phyloP scores from a whole-genome alignment of 2,329 filamentous ascomycete species.

The Fusarium sp. region DNA sequence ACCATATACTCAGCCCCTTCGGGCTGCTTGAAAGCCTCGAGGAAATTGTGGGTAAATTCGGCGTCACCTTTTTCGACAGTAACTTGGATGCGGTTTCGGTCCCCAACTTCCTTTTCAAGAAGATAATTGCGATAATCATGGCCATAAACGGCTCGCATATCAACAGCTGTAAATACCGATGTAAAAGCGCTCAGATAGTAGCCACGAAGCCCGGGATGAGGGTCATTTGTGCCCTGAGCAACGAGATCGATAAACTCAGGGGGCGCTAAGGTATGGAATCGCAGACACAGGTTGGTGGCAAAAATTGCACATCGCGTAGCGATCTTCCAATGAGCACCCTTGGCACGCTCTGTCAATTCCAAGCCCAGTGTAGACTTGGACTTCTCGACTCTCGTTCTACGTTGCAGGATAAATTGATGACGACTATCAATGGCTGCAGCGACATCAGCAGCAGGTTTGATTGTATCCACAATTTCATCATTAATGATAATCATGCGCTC shows the following conservation, averaged over 20 bases:
- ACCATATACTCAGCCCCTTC: conserved; percentile 81
- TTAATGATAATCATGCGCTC: conserved; percentile 89
- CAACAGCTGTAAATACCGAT: conserved; percentile 81
- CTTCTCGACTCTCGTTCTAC: conserved; percentile 80
- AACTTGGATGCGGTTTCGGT: conserved; percentile 80
- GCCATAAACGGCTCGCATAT: conserved; percentile 84
- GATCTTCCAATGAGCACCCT: conserved; percentile 94
- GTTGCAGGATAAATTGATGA: conserved; percentile 77
- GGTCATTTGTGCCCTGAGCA: conserved; percentile 84
- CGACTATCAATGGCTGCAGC: conserved; percentile 65
- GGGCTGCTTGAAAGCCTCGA: conserved; percentile 80
- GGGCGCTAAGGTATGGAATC: conserved; percentile 89
- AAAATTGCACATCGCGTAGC: conserved; percentile 90
- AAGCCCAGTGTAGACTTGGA: conserved; percentile 84
- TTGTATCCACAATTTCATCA: conserved; percentile 72
- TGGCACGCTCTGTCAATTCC: conserved; percentile 81
- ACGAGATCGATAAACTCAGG: conserved; percentile 85
- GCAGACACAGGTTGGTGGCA: conserved; percentile 86
- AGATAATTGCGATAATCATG: conserved; percentile 92
- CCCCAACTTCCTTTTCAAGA: conserved; percentile 75
- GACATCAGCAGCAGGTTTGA: conserved; percentile 76
- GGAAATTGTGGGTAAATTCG: conserved; percentile 80
- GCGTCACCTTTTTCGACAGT: conserved; percentile 78
- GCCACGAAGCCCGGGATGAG: conserved; percentile 84
- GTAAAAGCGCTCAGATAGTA: conserved; percentile 85